These are phyloP conservation scores for Wickerhamomyces mucosus DNA, from an alignment of 805 yeast species.

Conservation along the genomic window DNA sequence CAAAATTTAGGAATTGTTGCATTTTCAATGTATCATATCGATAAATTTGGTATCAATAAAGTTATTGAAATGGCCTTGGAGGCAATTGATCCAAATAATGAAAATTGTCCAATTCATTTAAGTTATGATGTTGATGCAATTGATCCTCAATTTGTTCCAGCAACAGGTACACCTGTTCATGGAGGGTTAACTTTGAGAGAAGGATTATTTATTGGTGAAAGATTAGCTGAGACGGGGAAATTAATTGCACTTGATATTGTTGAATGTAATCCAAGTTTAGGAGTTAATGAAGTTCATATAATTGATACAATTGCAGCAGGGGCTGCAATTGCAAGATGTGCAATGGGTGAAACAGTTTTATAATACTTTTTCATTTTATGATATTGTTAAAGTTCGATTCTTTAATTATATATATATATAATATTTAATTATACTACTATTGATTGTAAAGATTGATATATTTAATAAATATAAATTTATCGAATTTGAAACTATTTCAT, in stretches of 20 bases:
- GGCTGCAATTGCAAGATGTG: conserved; percentile 85
- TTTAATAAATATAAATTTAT: too few relatives aligned
- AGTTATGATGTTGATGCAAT: conserved; percentile 96
- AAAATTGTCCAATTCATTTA: conserved; percentile 72
- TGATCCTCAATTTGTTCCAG: conserved; percentile 90
- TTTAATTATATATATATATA: too few relatives aligned
- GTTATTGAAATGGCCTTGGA: conserved; percentile 89
- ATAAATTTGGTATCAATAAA: conserved; percentile 83
- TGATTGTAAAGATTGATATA: too few relatives aligned
- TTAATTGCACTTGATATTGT: conserved; percentile 85
- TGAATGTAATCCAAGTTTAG: conserved; percentile 87
- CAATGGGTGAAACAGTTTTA: conserved; percentile 79
- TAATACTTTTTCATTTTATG: conserved; percentile 6
- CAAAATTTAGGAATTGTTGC: conserved; percentile 69
- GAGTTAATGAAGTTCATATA: conserved; percentile 64
- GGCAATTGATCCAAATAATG: conserved; percentile 60
- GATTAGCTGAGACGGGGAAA: conserved; percentile 83
- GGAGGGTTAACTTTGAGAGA: conserved; percentile 94
- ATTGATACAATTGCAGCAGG: conserved; percentile 85
- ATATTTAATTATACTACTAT: too few relatives aligned
- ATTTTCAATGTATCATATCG: conserved; percentile 92
- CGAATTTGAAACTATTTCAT: too few relatives aligned
- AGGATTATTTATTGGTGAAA: conserved; percentile 87
- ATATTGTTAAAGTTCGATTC: too few relatives aligned
- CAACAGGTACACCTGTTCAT: conserved; percentile 96